A percentile compares a stretch with the other conserved stretches of the same genome.
Conservation (phyloP, 768 basidiomycete species). For the Agaricus sinodeliciosus region DNA sequence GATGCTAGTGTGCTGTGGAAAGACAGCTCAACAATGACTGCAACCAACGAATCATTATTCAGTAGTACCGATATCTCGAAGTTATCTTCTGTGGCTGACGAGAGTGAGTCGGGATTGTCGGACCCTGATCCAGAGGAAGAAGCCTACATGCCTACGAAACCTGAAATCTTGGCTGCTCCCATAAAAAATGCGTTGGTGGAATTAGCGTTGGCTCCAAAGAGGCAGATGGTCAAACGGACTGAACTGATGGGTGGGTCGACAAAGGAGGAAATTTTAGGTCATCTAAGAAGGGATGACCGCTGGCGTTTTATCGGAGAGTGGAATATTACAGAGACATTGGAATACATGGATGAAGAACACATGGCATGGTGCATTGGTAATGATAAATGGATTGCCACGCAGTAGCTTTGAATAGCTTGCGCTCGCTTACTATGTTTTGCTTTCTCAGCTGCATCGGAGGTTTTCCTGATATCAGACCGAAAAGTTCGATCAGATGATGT, state of each 20-base stretch:
- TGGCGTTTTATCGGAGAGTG: constrained; percentile 64
- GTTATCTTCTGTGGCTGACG: constrained; percentile 17
- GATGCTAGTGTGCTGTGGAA: constrained; percentile 46
- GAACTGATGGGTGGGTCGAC: constrained; percentile 20
- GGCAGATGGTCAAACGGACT: constrained; percentile 14
- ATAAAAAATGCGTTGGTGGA: constrained; percentile 22
- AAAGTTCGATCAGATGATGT: too few relatives aligned
- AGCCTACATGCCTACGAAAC: constrained; percentile 57
- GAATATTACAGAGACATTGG: constrained; percentile 56
- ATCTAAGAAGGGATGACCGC: constrained; percentile 49
- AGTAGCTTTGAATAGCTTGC: constrained; percentile 11
- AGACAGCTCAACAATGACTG: constrained; percentile 19
- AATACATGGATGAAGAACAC: constrained; percentile 33
- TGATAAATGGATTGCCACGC: constrained; percentile 34
- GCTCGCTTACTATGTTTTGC: neutral
- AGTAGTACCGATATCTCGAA: constrained; percentile 14
- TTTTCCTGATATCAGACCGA: neutral
- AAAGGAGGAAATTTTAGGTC: constrained; percentile 39
- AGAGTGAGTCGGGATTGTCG: constrained; percentile 44
- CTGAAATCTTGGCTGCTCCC: constrained; percentile 38
- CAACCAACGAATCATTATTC: constrained; percentile 23
- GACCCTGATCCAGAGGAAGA: constrained; percentile 59
- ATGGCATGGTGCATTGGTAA: constrained; percentile 29
- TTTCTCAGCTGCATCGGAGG: neutral
- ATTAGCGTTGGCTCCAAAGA: neutral